These are phyloP conservation scores for Agrocybe praecox DNA, from an alignment of 768 basidiomycete species.

Conservation along the genomic window DNA sequence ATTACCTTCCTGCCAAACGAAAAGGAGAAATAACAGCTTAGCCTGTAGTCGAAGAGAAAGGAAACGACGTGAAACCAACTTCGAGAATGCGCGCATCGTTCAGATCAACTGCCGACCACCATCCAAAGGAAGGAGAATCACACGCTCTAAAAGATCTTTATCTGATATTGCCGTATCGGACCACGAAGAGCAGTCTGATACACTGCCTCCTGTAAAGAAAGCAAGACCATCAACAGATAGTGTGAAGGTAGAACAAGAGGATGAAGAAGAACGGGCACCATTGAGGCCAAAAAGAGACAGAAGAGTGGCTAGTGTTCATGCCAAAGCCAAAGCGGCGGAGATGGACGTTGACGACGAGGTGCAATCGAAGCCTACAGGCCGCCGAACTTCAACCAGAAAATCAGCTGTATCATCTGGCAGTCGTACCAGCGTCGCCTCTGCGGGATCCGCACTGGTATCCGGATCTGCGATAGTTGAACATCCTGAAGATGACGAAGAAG, in stretches of 20 bases:
- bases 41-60: constrained; percentile 44
- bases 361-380: constrained; percentile 17
- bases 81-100: constrained; percentile 38
- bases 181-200: constrained; percentile 47
- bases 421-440: constrained; percentile 16
- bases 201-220: constrained; percentile 55
- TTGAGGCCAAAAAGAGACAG: constrained; percentile 22
- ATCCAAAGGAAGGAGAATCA: constrained; percentile 33
- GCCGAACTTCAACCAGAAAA: constrained; percentile 19
- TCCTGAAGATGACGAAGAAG: constrained; percentile 23
- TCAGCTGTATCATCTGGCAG: constrained; percentile 18
- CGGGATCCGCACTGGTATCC: constrained; percentile 14
- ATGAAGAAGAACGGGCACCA: constrained; percentile 20
- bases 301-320: constrained; percentile 14
- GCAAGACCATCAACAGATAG: constrained; percentile 51
- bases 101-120: constrained; percentile 32
- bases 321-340: constrained; percentile 5
- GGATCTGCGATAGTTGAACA: constrained; percentile 16
- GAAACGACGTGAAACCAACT: constrained; percentile 42
- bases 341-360: constrained; percentile 26
- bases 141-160: constrained; percentile 44
- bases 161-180: constrained; percentile 56
- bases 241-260: constrained; percentile 27
- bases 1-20: constrained; percentile 49
- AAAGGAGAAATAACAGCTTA: constrained; percentile 53